Base-by-base conservation (phyloP, 208 protist genomes). In the Leptomonas seymouri region DNA sequence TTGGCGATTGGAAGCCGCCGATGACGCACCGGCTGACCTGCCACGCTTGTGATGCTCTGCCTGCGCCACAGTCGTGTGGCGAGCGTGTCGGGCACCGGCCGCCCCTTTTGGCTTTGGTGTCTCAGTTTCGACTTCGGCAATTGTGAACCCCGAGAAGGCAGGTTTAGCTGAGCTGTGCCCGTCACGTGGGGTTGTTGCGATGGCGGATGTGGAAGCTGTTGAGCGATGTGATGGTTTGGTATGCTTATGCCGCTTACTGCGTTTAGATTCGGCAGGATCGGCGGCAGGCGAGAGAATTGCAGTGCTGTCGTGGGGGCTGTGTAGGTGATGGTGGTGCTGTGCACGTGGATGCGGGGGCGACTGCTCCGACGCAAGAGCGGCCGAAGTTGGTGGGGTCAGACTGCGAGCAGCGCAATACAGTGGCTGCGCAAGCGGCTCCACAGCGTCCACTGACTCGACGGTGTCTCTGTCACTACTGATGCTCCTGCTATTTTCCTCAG, bases 341-440 rank as follows among this genome's bases (percentile, higher is more conserved):
- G 44, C 11, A 16, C 3, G 20, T 20, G 45, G 56, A 7, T 25
- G 41, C 9, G 41, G 56, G 3, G 58, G 23, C 18, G 44, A 64
- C 39, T 53, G 44, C 42, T 53, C 58, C 12, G 44, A 64, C 7
- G 44, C 58, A 9, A 55, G 45, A 45, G 45, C 44, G 30, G 44
- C 60, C 20, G 60, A 25, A 2, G 60, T 65, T 4, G 60, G 60
- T 30, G 46, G 60, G 30, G 60, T 30, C 12, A 65, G 60, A 41
- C 45, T 53, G 46, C 60, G 46, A 18, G 60, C 30, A 2, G 44
- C 20, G n/a, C 44, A 45, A 2, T 28, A 55, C 3, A 44, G 44
- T 31, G 28, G 60, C 46, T 25, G 60, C 41, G 60, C 25, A 1
- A 65, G 60, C 60, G 60, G 46, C 45, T 53, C 39, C 27, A 65